phyloP scores from a whole-genome alignment of 2,329 filamentous ascomycete genomes.

The Fusarium albosuccineum region DNA sequence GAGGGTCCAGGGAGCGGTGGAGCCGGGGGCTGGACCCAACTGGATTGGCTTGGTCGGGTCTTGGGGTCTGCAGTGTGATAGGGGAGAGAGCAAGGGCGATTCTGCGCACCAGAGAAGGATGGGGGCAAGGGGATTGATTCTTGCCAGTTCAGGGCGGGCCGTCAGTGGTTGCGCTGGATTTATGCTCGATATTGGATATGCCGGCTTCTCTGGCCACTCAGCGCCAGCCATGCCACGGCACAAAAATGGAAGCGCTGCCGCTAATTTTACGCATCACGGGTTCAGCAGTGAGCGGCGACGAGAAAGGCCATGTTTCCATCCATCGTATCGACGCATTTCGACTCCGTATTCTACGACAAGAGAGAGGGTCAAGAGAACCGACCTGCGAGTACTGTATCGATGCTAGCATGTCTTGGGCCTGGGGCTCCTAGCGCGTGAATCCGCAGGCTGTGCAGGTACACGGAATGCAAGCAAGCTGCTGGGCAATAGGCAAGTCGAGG shows the following conservation, averaged over 20 bases:
- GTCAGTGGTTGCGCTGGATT: constrained; percentile 5
- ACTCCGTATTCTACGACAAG: constrained; percentile 9
- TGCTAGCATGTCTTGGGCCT: constrained; percentile 39
- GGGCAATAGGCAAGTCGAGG: constrained; percentile 32
- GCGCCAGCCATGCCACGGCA: neutral
- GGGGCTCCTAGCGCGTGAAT: constrained; percentile 26
- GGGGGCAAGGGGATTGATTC: neutral
- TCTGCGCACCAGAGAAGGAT: neutral
- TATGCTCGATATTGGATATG: neutral
- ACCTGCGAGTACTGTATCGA: constrained; percentile 30
- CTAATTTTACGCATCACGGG: constrained; percentile 3
- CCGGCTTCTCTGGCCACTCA: neutral
- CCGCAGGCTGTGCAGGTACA: constrained; percentile 46
- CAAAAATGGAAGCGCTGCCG: neutral
- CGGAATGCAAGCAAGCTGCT: constrained; percentile 36
- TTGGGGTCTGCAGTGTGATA: constrained; percentile 35
- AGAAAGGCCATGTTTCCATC: neutral
- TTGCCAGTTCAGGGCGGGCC: neutral
- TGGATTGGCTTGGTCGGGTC: constrained; percentile 40
- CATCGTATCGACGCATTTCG: constrained; percentile 15
- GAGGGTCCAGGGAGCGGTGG: constrained; percentile 34
- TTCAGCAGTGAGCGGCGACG: neutral
- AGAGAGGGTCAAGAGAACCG: neutral
- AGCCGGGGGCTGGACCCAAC: constrained; percentile 26
- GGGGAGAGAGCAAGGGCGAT: constrained; percentile 24